Conservation (phyloP, 2,329 filamentous ascomycete species). For the Aspergillus felis region DNA sequence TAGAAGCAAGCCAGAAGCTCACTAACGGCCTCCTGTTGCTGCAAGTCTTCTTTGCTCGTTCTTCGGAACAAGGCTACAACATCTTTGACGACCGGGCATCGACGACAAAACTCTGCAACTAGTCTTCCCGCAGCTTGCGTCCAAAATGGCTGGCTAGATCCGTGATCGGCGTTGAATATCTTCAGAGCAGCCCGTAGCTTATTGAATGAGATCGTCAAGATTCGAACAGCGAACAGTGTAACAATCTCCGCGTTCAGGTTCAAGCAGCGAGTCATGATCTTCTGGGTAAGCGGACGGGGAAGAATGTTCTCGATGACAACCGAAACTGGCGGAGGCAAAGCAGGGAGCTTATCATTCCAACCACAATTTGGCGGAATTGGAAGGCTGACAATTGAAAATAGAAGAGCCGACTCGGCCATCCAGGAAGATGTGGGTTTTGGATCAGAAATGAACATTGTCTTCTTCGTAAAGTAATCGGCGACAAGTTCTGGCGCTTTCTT, state of each 20-base stretch:
- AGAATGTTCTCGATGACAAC: constrained; percentile 82
- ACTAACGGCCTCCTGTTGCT: constrained; percentile 75
- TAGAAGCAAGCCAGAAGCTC: constrained; percentile 82
- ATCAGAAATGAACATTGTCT: constrained; percentile 77
- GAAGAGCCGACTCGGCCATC: constrained; percentile 87
- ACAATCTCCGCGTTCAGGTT: constrained; percentile 73
- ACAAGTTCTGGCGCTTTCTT: constrained; percentile 77
- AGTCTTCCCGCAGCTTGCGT: constrained; percentile 64
- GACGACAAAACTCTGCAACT: constrained; percentile 68
- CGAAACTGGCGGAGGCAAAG: constrained; percentile 71
- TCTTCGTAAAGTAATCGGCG: constrained; percentile 79
- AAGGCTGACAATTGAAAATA: constrained; percentile 76
- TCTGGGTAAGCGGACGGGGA: constrained; percentile 75
- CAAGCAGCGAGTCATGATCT: constrained; percentile 73
- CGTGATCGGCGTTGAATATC: constrained; percentile 53
- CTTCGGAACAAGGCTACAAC: constrained; percentile 70
- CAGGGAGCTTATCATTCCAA: constrained; percentile 57
- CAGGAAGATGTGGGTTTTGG: constrained; percentile 90
- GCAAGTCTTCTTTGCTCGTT: constrained; percentile 62
- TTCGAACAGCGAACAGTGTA: constrained; percentile 76
- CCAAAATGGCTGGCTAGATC: constrained; percentile 56
- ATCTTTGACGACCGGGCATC: constrained; percentile 78
- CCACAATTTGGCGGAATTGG: constrained; percentile 71
- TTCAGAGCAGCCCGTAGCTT: constrained; percentile 67
- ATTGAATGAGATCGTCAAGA: constrained; percentile 72